These are phyloP conservation scores for Candida palmyrensis DNA, from an alignment of 805 yeast species.

Conservation along the genomic window DNA sequence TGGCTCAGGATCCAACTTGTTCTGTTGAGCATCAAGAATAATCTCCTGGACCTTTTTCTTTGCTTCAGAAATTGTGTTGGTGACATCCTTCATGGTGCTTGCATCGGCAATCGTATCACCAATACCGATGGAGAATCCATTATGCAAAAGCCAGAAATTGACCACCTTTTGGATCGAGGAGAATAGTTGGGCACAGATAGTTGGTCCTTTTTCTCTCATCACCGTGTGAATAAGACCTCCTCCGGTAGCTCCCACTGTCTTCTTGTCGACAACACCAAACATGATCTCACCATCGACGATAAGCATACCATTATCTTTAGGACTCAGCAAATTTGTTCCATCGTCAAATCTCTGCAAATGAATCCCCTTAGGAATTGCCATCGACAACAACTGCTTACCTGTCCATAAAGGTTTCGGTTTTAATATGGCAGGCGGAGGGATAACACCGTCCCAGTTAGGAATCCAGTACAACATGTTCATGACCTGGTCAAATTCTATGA, in stretches of 20 bases:
- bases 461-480: constrained; percentile 98
- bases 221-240: constrained; percentile 98
- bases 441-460: constrained; percentile 97
- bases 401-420: constrained; percentile 97
- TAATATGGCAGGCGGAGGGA: constrained; percentile 90
- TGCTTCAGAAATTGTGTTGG: constrained; percentile 89
- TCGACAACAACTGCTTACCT: constrained; percentile 89
- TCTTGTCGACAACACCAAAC: constrained; percentile 97
- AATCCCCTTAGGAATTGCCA: constrained; percentile 94
- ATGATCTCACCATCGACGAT: constrained; percentile 93
- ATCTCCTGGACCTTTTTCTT: constrained; percentile 93
- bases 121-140: constrained; percentile 97
- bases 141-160: constrained; percentile 92
- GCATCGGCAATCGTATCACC: constrained; percentile 99
- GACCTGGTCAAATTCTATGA: constrained; percentile 87
- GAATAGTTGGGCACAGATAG: constrained; percentile 81
- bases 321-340: constrained; percentile 73
- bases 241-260: constrained; percentile 96
- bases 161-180: constrained; percentile 93
- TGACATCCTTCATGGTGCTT: constrained; percentile 90
- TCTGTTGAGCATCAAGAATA: constrained; percentile 86
- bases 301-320: constrained; percentile 93
- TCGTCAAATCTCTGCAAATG: constrained; percentile 93
- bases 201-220: constrained; percentile 95
- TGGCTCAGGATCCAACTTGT: constrained; percentile 87